A percentile compares a stretch with the other conserved stretches of the same genome.
Conservation (phyloP, 2,329 filamentous ascomycete species). For the Stemphylium beticola region DNA sequence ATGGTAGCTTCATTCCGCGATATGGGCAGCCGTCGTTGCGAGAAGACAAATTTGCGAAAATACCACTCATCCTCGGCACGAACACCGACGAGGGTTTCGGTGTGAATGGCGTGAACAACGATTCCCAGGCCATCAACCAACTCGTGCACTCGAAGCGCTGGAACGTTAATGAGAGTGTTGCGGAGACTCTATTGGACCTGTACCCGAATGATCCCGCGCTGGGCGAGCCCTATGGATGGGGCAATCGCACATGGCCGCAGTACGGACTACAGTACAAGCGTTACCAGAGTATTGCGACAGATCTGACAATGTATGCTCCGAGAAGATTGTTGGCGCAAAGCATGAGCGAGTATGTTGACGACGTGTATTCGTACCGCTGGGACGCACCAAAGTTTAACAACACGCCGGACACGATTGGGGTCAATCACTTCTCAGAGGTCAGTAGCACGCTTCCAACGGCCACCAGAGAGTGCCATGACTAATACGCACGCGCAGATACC, state of each 20-base stretch:
- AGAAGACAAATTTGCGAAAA: slow-evolving; percentile 64
- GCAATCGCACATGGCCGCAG: slow-evolving; percentile 39
- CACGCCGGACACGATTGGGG: slow-evolving; percentile 32
- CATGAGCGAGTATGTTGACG: slow-evolving; percentile 28
- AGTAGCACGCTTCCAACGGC: background rate
- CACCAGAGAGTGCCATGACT: background rate
- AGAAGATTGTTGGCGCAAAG: slow-evolving; percentile 29
- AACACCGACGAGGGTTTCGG: slow-evolving; percentile 70
- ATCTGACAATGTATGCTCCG: slow-evolving; percentile 39
- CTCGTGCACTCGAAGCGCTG: slow-evolving; percentile 43
- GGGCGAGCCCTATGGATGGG: slow-evolving; percentile 52
- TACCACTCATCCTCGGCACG: slow-evolving; percentile 67
- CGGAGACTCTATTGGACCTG: slow-evolving; percentile 28
- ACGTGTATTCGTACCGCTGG: slow-evolving; percentile 40
- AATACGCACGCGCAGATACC: slow-evolving; percentile 27
- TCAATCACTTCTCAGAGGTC: slow-evolving; percentile 42
- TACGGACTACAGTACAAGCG: slow-evolving; percentile 37
- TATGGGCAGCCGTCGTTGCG: slow-evolving; percentile 43
- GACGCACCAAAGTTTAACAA: slow-evolving; percentile 42
- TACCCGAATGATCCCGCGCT: slow-evolving; percentile 51
- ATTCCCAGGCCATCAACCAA: slow-evolving; percentile 40
- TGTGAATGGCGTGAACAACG: slow-evolving; percentile 58
- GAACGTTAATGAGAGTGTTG: slow-evolving; percentile 31
- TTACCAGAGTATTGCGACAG: slow-evolving; percentile 37
- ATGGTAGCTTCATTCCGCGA: slow-evolving; percentile 33